A percentile compares a stretch with the other conserved stretches of the same genome.
Evolutionary conservation across 805 yeast genomes (phyloP).

Genomic region (Phaffomyces opuntiae): DNA sequence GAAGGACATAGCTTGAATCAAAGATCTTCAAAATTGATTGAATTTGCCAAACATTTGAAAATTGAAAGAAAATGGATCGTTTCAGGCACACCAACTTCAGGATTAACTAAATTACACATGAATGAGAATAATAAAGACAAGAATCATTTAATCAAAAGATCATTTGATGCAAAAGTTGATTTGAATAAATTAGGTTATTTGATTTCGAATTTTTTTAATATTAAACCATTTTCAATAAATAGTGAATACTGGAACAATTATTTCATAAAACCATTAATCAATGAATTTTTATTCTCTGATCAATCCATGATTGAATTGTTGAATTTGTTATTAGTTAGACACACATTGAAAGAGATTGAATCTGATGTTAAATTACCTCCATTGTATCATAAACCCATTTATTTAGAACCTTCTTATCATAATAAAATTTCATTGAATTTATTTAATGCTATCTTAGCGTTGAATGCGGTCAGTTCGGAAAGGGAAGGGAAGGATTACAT

Average conservation of each 20-base stretch:
- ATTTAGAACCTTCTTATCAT: conserved; percentile 54
- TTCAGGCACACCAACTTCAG: conserved; percentile 72
- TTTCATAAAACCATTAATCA: conserved; percentile 43
- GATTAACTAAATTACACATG: conserved; percentile 51
- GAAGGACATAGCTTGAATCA: conserved; percentile 66
- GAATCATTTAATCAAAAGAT: conserved; percentile 41
- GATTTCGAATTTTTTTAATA: conserved; percentile 44
- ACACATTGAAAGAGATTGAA: conserved; percentile 46
- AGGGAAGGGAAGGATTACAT: conserved; percentile 60
- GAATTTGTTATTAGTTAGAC: conserved; percentile 47
- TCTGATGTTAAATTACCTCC: conserved; percentile 51
- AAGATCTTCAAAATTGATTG: conserved; percentile 41
- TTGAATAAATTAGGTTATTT: conserved; percentile 45
- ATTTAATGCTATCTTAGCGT: conserved; percentile 60
- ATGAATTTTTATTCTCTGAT: conserved; percentile 33
- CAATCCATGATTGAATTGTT: conserved; percentile 36
- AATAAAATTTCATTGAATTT: conserved; percentile 56
- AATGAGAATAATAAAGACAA: conserved; percentile 14
- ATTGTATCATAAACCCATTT: conserved; percentile 50
- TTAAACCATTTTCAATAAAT: conserved; percentile 50
- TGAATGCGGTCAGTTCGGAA: conserved; percentile 69
- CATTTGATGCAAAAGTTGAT: conserved; percentile 48
- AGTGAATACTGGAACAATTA: conserved; percentile 39
- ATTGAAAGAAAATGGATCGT: conserved; percentile 69
- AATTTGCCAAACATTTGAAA: conserved; percentile 38